These are phyloP conservation scores for Fonsecaea multimorphosa DNA, from an alignment of 2,329 filamentous ascomycete genomes.

Conservation along the genomic window DNA sequence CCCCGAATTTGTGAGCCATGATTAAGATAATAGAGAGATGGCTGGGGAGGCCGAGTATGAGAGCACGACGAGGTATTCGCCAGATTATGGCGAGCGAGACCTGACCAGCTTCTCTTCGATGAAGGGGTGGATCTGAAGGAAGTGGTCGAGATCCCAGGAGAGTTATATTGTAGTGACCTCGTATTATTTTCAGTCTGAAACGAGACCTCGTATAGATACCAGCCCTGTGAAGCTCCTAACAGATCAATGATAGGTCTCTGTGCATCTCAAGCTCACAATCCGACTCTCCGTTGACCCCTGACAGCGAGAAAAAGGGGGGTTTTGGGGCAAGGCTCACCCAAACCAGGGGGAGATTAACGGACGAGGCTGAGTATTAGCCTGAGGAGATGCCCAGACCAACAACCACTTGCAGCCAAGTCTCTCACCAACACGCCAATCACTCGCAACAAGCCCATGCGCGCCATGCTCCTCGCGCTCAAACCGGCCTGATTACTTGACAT, in stretches of 20 bases:
- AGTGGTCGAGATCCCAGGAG: neutral
- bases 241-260: neutral
- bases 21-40: neutral
- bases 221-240: neutral
- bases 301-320: neutral
- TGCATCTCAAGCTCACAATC: neutral
- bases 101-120: no score
- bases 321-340: neutral
- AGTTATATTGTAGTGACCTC: neutral
- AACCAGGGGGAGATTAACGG: neutral
- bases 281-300: neutral
- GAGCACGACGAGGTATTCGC: neutral
- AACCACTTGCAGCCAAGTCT: neutral
- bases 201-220: neutral
- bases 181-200: neutral
- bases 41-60: neutral
- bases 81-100: neutral
- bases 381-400: neutral
- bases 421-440: neutral
- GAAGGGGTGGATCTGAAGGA: neutral
- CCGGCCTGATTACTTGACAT: neutral
- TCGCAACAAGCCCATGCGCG: neutral
- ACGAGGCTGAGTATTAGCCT: neutral
- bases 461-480: neutral
- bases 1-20: constrained; percentile 13